Conservation (phyloP, 1,284 basidiomycete genomes). For the Ceratobasidium sp. region DNA sequence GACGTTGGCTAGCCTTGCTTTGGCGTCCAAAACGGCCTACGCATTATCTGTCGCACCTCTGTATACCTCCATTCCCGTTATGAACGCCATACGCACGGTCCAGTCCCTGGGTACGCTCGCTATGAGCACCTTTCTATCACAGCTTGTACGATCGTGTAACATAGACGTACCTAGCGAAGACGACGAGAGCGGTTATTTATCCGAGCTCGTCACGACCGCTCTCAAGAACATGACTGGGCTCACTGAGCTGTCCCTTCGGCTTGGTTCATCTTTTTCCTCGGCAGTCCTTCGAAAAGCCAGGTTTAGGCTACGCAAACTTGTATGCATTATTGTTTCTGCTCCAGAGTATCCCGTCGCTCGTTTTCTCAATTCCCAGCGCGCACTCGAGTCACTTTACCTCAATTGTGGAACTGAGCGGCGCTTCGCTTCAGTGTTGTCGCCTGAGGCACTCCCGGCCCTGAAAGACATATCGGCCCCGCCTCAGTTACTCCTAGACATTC, state of each 20-base stretch:
- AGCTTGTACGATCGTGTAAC: too few species aligned
- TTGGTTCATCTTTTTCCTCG: not conserved
- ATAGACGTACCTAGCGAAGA: too few species aligned
- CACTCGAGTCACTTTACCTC: conserved; percentile 19
- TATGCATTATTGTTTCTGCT: not conserved
- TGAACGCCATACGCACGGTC: not conserved
- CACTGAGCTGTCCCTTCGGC: conserved; percentile 12
- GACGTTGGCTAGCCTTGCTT: not conserved
- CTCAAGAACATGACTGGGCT: conserved; percentile 13
- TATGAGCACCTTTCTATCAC: too few species aligned
- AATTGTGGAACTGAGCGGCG: not conserved
- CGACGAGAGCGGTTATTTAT: too few species aligned
- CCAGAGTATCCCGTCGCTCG: not conserved
- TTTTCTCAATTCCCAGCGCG: conserved; percentile 25
- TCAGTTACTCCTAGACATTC: not conserved
- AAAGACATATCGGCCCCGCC: conserved; percentile 1
- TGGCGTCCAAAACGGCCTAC: not conserved
- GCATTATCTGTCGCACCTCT: not conserved
- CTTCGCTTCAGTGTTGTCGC: not conserved
- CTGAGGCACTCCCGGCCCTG: conserved; percentile 8
- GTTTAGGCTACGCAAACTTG: not conserved
- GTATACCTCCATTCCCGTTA: conserved; percentile 6
- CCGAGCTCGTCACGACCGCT: not conserved
- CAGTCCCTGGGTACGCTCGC: not conserved
- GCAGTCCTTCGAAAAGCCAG: not conserved